These are phyloP conservation scores for Chlorophyllum brunneum DNA, from an alignment of 768 basidiomycete genomes.

Conservation along the genomic window DNA sequence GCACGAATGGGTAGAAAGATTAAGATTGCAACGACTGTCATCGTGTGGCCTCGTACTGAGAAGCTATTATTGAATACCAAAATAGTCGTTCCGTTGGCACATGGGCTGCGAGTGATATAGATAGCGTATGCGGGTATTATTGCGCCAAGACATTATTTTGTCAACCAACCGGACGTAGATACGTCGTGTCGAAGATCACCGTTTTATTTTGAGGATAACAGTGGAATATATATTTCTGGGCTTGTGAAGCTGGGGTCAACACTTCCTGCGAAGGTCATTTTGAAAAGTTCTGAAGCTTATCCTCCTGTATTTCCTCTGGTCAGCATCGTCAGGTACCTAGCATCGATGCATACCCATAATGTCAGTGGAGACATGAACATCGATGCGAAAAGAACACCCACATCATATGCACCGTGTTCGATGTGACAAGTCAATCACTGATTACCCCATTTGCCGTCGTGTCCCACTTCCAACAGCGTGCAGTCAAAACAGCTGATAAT, in stretches of 20 bases:
- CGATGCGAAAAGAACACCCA: too few species aligned
- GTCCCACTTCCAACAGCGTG: background rate
- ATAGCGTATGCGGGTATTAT: background rate
- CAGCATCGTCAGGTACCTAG: too few species aligned
- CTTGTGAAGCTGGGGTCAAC: too few species aligned
- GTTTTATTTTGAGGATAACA: background rate
- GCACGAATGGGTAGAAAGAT: background rate
- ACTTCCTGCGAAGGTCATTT: background rate
- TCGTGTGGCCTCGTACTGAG: background rate
- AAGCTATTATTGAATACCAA: background rate
- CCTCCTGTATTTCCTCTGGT: too few species aligned
- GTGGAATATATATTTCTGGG: background rate
- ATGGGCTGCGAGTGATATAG: background rate
- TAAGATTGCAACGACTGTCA: background rate
- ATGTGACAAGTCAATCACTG: conserved; percentile 1
- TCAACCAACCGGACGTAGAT: background rate
- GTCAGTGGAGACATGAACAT: too few species aligned
- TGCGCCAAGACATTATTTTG: background rate
- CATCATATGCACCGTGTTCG: too few species aligned
- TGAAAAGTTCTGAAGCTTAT: too few species aligned
- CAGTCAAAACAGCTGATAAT: background rate
- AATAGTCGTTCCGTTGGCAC: background rate
- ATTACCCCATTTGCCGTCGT: background rate
- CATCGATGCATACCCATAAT: too few species aligned
- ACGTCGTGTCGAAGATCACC: background rate